A percentile compares a stretch with the other conserved stretches of the same genome.
Conservation (phyloP, 257 asterid species). For the Solanum rostratum region DNA sequence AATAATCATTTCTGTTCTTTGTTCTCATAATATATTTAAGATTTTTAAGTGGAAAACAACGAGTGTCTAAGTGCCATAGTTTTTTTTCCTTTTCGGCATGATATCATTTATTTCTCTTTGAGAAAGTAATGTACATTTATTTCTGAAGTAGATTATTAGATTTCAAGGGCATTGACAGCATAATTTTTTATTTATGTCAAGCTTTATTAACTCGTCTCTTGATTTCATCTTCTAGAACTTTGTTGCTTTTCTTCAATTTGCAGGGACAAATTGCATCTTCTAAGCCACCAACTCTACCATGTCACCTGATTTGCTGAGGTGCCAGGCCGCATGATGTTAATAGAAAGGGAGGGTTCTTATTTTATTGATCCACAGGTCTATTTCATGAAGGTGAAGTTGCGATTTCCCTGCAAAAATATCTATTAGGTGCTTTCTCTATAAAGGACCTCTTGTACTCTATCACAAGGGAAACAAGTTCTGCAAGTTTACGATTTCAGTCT, state of each 20-base stretch:
- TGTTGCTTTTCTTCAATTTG: background rate
- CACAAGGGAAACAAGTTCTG: no score
- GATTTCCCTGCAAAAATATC: no score
- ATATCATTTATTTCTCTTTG: background rate
- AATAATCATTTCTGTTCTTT: background rate
- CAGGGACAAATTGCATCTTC: slow-evolving; percentile 6
- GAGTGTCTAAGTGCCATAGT: background rate
- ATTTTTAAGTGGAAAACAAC: background rate
- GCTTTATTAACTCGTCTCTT: background rate
- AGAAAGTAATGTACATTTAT: background rate
- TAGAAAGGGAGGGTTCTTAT: no score
- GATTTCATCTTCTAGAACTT: background rate
- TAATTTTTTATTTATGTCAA: background rate
- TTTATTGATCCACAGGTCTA: no score
- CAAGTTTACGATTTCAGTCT: no score
- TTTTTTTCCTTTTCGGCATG: background rate
- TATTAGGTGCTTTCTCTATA: no score
- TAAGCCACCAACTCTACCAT: slow-evolving; percentile 2
- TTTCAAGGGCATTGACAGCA: background rate
- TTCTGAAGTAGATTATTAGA: background rate
- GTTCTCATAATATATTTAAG: background rate
- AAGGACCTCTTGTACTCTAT: no score
- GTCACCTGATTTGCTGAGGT: background rate
- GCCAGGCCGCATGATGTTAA: slow-evolving; percentile 1
- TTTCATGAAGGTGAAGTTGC: no score